Evolutionary conservation across 1,284 basidiomycete species (phyloP).

Genomic region (Ganoderma sinense): DNA sequence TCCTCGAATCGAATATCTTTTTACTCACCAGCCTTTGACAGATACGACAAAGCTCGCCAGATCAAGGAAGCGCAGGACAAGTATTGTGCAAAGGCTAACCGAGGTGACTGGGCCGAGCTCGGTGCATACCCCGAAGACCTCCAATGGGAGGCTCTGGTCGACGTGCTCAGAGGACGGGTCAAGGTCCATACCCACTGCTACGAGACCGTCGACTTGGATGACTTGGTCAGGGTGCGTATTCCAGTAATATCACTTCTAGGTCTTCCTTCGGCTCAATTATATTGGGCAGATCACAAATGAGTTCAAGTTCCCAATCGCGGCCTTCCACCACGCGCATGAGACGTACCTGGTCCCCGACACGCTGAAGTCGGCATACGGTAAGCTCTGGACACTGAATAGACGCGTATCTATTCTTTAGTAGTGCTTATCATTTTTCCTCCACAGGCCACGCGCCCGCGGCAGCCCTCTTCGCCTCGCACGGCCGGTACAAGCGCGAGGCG

Average conservation of each 20-base stretch:
- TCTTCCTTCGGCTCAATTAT: background rate
- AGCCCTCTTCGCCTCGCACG: constrained; percentile 72
- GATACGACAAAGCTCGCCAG: constrained; percentile 76
- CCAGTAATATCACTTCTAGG: background rate
- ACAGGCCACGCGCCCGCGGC: constrained; percentile 65
- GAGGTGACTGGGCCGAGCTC: constrained; percentile 66
- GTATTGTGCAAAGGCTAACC: constrained; percentile 66
- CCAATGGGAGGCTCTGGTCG: constrained; percentile 88
- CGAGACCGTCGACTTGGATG: constrained; percentile 48
- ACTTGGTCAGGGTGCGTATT: constrained; percentile 63
- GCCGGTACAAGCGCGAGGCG: constrained; percentile 84
- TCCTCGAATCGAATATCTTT: background rate
- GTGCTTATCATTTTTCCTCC: constrained; percentile 51
- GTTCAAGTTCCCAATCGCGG: constrained; percentile 84
- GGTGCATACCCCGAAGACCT: constrained; percentile 79
- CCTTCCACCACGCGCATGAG: constrained; percentile 90
- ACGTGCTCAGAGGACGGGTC: constrained; percentile 84
- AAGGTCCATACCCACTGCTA: constrained; percentile 83
- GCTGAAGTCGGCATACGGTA: constrained; percentile 72
- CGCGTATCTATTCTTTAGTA: background rate
- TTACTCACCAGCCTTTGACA: background rate
- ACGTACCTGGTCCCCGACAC: constrained; percentile 85
- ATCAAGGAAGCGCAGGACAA: constrained; percentile 82
- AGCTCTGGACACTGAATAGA: background rate
- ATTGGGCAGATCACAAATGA: constrained; percentile 69